Evolutionary conservation across 2,329 filamentous ascomycete genomes (phyloP), one percentile per base, ranked within the genome.

Genomic region (Talaromyces sp.): DNA sequence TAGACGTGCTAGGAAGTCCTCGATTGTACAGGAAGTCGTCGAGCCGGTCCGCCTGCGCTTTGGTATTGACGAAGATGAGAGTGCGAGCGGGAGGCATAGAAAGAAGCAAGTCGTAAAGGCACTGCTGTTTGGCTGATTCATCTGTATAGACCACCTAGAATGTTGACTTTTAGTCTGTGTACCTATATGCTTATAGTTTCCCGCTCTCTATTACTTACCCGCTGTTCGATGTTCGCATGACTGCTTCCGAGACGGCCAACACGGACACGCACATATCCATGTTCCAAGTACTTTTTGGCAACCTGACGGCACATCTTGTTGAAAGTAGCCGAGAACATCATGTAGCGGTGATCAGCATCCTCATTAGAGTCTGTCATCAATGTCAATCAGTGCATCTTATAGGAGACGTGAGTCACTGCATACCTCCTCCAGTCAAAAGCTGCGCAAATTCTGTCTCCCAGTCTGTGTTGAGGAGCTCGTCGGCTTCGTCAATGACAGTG

Each of bases 251-350:
- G 87, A 71, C 94, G 91, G 35, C 95, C 95, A 68, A 98, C 90
- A 50, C 89, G 90, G 76, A 99, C 88, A 24, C 90, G 91, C 60
- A 96, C 84, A 72, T 92, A 88, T 49, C 91, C 87, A 11, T 86
- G 82, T 0, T 89, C 83, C 65, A 99, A 86, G 73, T 93, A 91
- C 33, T 90, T 84, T 66, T 87, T 88, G 11, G 93, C 94, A 14
- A 98, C 80, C 27, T 89, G 84, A 35, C 93, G 91, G 68, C 91
- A 87, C 0, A 81, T 82, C 80, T 90, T 93, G 47, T 93, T 92
- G 78, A 99, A 98, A 0, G 95, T 98, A 0, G 95, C 95, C 0
- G 93, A 97, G 76, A 98, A 98, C 81, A 99, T 90, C 78, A 96
- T 84, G 76, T 86, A 89, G 8, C 82, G 81, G 69, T 89, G 87